Conservation (phyloP, 2,329 filamentous ascomycete species). For the Fusarium bulbicola region DNA sequence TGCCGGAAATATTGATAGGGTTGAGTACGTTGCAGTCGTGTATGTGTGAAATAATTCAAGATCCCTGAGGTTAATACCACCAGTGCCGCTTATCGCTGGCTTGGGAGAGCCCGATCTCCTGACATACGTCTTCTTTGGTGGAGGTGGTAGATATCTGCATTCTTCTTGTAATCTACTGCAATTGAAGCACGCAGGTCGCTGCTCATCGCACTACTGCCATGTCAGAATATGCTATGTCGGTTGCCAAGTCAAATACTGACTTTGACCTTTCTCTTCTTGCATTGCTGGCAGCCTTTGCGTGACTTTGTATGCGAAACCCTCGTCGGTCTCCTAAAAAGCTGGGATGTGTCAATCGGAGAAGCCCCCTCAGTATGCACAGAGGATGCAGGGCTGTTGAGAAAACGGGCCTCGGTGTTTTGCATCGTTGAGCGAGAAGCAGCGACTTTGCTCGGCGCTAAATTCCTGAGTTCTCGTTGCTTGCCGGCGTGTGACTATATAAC, state of each 20-base stretch:
- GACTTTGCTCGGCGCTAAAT: accelerated
- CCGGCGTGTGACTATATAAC: background rate
- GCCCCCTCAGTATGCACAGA: background rate
- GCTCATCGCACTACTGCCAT: background rate
- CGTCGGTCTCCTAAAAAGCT: accelerated
- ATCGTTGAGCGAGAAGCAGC: background rate
- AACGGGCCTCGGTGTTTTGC: background rate
- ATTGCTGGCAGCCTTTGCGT: background rate
- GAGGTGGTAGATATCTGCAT: background rate
- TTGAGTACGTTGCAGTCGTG: background rate
- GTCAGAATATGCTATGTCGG: background rate
- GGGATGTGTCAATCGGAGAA: background rate
- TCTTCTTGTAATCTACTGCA: background rate
- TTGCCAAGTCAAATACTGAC: background rate
- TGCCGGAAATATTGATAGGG: background rate
- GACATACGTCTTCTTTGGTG: background rate
- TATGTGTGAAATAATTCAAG: background rate
- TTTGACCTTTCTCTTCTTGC: background rate
- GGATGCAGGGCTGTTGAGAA: background rate
- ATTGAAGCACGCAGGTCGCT: background rate
- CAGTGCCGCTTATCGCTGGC: background rate
- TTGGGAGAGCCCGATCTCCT: background rate
- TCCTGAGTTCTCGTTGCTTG: background rate
- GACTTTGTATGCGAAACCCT: background rate
- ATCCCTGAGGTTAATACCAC: background rate